Conservation (phyloP, 768 basidiomycete species). For the Xerocomellus amylosporus region DNA sequence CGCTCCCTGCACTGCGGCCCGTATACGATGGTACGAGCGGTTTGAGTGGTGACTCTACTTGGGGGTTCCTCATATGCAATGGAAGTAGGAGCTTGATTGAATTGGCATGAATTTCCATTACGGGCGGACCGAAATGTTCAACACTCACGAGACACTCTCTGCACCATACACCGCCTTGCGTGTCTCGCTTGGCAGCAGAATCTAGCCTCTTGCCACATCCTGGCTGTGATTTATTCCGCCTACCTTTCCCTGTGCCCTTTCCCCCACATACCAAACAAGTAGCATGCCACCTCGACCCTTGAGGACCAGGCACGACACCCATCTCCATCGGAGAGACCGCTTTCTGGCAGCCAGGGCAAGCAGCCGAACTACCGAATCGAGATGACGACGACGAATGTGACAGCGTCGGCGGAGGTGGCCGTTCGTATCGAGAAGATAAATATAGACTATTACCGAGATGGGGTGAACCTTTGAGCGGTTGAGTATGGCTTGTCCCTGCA, state of each 20-base stretch:
- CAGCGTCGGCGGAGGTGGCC: constrained; percentile 17
- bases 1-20: constrained; percentile 32
- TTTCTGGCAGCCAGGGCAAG: constrained; percentile 73
- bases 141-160: constrained; percentile 73
- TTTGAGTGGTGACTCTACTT: constrained; percentile 51
- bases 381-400: constrained; percentile 21
- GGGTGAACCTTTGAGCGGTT: constrained; percentile 10
- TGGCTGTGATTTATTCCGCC: constrained; percentile 54
- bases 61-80: constrained; percentile 43
- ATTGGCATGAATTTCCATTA: constrained; percentile 6
- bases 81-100: constrained; percentile 55
- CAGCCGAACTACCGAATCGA: constrained; percentile 39
- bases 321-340: constrained; percentile 79
- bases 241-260: constrained; percentile 44
- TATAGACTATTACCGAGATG: constrained; percentile 15
- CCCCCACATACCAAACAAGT: constrained; percentile 81
- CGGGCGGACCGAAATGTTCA: background rate
- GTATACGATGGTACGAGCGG: constrained; percentile 47
- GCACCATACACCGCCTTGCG: constrained; percentile 74
- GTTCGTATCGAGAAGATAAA: constrained; percentile 33
- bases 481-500: constrained; percentile 8
- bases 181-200: constrained; percentile 74
- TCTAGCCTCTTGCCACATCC: constrained; percentile 84
- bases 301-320: constrained; percentile 83
- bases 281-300: constrained; percentile 78